These are phyloP conservation scores for Ogataea sp. DNA, from an alignment of 805 yeast genomes.

Conservation along the genomic window DNA sequence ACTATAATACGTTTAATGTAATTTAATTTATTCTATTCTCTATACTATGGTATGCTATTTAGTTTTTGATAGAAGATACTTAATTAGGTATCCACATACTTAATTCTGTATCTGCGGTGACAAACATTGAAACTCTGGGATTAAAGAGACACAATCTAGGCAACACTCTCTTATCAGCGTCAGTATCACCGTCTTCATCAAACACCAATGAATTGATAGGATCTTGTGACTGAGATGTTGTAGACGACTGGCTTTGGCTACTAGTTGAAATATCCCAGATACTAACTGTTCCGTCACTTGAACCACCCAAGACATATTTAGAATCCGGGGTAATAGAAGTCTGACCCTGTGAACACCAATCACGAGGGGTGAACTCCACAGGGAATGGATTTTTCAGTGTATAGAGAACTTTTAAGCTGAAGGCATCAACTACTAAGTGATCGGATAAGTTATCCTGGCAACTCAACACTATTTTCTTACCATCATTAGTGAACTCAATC, in stretches of 20 bases:
- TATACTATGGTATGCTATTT: neutral
- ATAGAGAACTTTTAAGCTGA: slow-evolving; percentile 6
- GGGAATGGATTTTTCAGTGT: neutral
- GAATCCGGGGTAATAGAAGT: slow-evolving; percentile 65
- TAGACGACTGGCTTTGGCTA: too few relatives aligned
- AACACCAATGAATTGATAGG: neutral
- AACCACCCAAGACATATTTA: slow-evolving; percentile 49
- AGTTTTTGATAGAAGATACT: neutral
- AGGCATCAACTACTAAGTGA: neutral
- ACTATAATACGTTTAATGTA: too few relatives aligned
- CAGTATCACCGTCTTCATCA: neutral
- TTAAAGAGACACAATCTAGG: slow-evolving; percentile 50
- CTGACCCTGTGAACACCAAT: slow-evolving; percentile 33
- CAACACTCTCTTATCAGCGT: slow-evolving; percentile 11
- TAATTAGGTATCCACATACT: slow-evolving; percentile 32
- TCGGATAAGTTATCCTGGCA: slow-evolving; percentile 13
- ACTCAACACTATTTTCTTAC: slow-evolving; percentile 29
- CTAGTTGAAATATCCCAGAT: slow-evolving; percentile 40
- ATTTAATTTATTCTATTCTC: neutral
- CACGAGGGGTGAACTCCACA: neutral
- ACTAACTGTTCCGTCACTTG: slow-evolving; percentile 42
- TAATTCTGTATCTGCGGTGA: slow-evolving; percentile 54
- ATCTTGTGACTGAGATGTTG: too few relatives aligned
- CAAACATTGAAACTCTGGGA: slow-evolving; percentile 52
- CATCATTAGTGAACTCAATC: slow-evolving; percentile 37